phyloP scores from a whole-genome alignment of 306 rosid genomes.

The Cyamopsis tetragonoloba region DNA sequence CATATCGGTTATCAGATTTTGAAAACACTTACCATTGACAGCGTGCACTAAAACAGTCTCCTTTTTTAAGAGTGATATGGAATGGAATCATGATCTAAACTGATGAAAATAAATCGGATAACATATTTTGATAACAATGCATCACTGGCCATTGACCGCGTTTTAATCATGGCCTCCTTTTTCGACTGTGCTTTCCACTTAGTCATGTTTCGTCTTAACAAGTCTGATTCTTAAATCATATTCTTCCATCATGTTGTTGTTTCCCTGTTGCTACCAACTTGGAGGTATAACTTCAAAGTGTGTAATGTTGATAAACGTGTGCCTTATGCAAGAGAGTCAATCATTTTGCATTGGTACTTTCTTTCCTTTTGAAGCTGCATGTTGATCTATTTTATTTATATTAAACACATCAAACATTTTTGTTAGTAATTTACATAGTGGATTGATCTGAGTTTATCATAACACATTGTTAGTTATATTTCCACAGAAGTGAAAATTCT shows the following conservation, averaged over 20 bases:
- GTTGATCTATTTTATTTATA: neutral
- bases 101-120: neutral
- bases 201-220: neutral
- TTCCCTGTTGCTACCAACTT: too few species aligned
- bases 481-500: constrained; percentile 57
- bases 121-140: neutral
- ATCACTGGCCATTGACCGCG: neutral
- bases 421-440: neutral
- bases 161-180: neutral
- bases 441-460: constrained; percentile 13
- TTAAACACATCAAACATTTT: neutral
- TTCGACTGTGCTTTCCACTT: too few species aligned
- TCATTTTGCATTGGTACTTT: neutral
- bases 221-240: neutral
- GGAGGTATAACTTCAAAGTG: too few species aligned
- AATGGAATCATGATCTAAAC: neutral
- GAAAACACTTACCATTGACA: too few species aligned
- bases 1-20: too few species aligned
- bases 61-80: neutral
- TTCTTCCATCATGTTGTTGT: neutral
- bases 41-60: too few species aligned
- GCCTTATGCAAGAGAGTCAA: neutral
- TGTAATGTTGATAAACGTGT: neutral
- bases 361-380: neutral
- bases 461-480: constrained; percentile 1